Percentiles rank a stretch among this genome's conserved stretches.
phyloP scores from a whole-genome alignment of 2,329 filamentous ascomycete genomes.

The Colletotrichum destructivum region DNA sequence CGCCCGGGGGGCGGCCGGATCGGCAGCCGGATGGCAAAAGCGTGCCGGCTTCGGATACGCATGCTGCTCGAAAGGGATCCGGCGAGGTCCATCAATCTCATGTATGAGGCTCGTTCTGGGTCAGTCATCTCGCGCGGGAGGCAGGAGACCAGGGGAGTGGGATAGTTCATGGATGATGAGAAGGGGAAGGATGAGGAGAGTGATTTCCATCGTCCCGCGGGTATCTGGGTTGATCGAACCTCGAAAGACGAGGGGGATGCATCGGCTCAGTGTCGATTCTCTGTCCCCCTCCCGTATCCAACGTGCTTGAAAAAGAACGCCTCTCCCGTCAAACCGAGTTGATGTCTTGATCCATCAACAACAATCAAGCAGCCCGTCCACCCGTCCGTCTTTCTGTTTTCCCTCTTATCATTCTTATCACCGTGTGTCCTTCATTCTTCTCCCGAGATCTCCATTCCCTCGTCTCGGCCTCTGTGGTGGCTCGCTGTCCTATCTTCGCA shows the following conservation, averaged over 20 bases:
- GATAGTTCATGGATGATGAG: not conserved
- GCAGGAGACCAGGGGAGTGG: not conserved
- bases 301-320: constrained; percentile 30
- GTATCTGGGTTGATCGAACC: constrained; percentile 9
- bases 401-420: not conserved
- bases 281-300: not conserved
- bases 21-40: constrained; percentile 8
- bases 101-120: constrained; percentile 18
- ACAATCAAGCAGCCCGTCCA: constrained; percentile 2
- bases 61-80: constrained; percentile 7
- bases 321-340: constrained; percentile 12
- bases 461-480: not conserved
- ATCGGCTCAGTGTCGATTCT: not conserved
- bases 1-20: not conserved
- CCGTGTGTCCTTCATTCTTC: not conserved
- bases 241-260: not conserved
- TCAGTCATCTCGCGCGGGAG: not conserved
- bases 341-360: constrained; percentile 23
- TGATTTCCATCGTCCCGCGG: constrained; percentile 32
- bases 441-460: not conserved
- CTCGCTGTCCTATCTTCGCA: not conserved
- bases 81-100: constrained; percentile 5
- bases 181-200: not conserved
- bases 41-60: constrained; percentile 13
- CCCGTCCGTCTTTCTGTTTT: not conserved